A percentile compares a stretch with the other conserved stretches of the same genome.
Conservation (phyloP, 1,284 basidiomycete species). For the Heterobasidion occidentale region DNA sequence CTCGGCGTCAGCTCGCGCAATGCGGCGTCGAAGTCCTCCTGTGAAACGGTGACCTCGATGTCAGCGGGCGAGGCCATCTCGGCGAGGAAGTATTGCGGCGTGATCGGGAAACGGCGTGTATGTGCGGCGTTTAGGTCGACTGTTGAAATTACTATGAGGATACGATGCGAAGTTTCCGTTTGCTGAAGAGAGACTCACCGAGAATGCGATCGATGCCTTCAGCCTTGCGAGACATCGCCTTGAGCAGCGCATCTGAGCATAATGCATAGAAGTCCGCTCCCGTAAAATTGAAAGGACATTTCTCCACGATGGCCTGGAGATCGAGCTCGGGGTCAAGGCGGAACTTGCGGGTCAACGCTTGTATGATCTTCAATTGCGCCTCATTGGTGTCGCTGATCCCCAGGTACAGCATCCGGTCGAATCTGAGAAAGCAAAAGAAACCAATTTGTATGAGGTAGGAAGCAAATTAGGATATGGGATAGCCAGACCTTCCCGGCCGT, state of each 20-base stretch:
- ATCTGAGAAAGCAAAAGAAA: slow-evolving; percentile 39
- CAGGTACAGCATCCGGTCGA: slow-evolving; percentile 96
- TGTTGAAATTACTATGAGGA: background rate
- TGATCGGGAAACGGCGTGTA: slow-evolving; percentile 42
- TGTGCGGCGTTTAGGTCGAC: background rate
- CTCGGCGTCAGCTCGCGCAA: slow-evolving; percentile 77
- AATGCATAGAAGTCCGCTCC: slow-evolving; percentile 98
- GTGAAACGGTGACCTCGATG: slow-evolving; percentile 68
- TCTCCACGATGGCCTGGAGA: slow-evolving; percentile 60
- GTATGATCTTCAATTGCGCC: slow-evolving; percentile 82
- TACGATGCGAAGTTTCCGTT: too few species aligned
- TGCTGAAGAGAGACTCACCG: slow-evolving; percentile 27
- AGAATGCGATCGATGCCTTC: slow-evolving; percentile 71
- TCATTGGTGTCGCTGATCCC: slow-evolving; percentile 87
- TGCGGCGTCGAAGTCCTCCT: slow-evolving; percentile 73
- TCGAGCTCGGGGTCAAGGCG: slow-evolving; percentile 67
- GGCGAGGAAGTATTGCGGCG: slow-evolving; percentile 88
- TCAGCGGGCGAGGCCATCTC: slow-evolving; percentile 76
- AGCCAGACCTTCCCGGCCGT: slow-evolving; percentile 77
- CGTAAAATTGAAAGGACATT: slow-evolving; percentile 90
- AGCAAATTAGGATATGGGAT: background rate
- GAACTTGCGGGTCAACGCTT: slow-evolving; percentile 92
- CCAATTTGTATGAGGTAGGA: slow-evolving; percentile 1
- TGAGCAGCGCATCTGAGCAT: slow-evolving; percentile 93
- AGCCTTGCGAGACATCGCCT: slow-evolving; percentile 90